Base-by-base conservation (phyloP, 257 asterid genomes). In the Penstemon newberryi region DNA sequence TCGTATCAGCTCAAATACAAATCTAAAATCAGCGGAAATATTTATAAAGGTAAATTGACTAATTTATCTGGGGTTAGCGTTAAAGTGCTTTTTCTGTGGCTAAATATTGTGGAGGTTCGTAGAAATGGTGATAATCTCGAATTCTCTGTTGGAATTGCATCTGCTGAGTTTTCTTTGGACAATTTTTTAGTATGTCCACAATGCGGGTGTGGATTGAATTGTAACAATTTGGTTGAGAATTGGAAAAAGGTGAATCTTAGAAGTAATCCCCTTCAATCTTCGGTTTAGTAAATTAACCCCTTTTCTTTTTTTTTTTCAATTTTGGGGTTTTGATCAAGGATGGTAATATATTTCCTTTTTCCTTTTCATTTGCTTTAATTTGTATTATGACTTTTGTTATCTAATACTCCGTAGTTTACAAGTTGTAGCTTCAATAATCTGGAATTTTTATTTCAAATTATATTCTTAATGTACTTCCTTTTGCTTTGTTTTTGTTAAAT, bases 201-300 rank as follows among this genome's bases (percentile, higher is more conserved):
- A 51, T 87, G 95, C 69, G 95, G 89, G 2, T 83, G 91, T 70
- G 95, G 91, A 66, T 74, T 87, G 80, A 69, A 85, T 63, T 85
- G 91, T 63, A 57, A 78, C 58, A n/a, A 6, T 57, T 36, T 11
- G 15, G 58, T 53, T n/a, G 66, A 33, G 64, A 46, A 66, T 12
- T 6, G 52, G 36, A 18, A 37, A 41, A 40, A 12, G 52, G 56
- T 43, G 39, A 60, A 69, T 69, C 56, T 62, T 70, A 42, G 64
- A 45, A 70, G 63, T 36, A 71, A 53, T 54, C 69, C 75, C 65
- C 69, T 71, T 19, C 64, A 76, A 65, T 78, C 85, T 67, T 75
- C 78, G 3, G 63, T 25, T 25, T 25, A 25, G 33, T 25, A 25
- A 25, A 25, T 25, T 25, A 25, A 25, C 33, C 2, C 75, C 54